phyloP scores from a whole-genome alignment of 2,329 filamentous ascomycete genomes.

The Colletotrichum scovillei region DNA sequence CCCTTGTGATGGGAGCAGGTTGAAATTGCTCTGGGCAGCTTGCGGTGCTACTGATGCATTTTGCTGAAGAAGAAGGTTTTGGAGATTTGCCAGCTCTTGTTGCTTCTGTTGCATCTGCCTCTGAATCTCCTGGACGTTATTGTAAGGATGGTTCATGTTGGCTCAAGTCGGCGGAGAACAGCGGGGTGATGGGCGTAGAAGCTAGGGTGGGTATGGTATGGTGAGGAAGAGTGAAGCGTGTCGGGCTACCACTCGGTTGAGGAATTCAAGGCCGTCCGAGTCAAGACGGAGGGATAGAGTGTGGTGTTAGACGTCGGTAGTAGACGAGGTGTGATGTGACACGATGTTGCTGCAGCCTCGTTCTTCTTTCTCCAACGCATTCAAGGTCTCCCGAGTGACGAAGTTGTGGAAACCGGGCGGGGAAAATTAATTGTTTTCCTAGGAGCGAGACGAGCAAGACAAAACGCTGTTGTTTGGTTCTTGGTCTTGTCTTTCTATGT shows the following conservation, averaged over 20 bases:
- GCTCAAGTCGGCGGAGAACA: conserved; percentile 14
- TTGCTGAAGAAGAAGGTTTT: conserved; percentile 23
- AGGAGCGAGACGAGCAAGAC: background rate
- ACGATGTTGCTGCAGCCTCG: conserved; percentile 32
- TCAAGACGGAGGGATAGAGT: conserved; percentile 3
- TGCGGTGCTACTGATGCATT: conserved; percentile 4
- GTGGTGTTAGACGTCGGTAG: background rate
- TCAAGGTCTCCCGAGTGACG: conserved; percentile 23
- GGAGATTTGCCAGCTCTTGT: conserved; percentile 31
- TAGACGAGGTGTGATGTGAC: conserved; percentile 7
- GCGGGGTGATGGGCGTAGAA: conserved; percentile 8
- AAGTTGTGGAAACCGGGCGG: conserved; percentile 19
- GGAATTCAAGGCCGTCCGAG: conserved; percentile 5
- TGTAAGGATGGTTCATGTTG: conserved; percentile 35
- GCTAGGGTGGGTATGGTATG: conserved; percentile 2
- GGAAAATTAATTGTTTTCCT: conserved; percentile 7
- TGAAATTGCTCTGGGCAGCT: conserved; percentile 19
- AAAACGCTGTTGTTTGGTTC: conserved; percentile 13
- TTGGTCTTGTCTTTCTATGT: conserved; percentile 1
- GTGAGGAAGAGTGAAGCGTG: conserved; percentile 11
- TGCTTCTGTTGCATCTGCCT: conserved; percentile 33
- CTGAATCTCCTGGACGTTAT: conserved; percentile 30
- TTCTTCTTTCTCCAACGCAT: conserved; percentile 18
- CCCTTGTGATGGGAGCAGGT: conserved; percentile 17
- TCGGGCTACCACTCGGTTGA: conserved; percentile 3